Evolutionary conservation across 2,329 filamentous ascomycete genomes (phyloP).

Genomic region (Alternaria sp.): DNA sequence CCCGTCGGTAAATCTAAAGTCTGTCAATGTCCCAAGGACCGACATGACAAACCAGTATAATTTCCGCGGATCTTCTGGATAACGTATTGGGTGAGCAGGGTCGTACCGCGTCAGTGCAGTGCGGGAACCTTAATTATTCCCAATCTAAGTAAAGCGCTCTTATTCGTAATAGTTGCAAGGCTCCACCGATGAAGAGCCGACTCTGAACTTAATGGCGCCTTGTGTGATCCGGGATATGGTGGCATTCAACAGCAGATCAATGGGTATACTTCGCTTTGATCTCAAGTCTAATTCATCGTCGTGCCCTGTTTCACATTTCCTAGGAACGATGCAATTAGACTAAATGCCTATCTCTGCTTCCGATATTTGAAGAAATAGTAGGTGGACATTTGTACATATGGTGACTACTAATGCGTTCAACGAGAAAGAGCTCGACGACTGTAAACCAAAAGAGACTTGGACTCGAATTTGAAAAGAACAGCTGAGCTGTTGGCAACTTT

Average conservation of each 20-base stretch:
- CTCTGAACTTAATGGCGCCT: background rate
- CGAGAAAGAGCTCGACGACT: background rate
- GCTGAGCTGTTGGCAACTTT: background rate
- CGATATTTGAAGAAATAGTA: background rate
- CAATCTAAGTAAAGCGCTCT: slow-evolving; percentile 3
- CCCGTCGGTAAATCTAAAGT: background rate
- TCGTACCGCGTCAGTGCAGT: background rate
- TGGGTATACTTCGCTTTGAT: background rate
- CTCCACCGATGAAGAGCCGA: background rate
- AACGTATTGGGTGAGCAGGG: background rate
- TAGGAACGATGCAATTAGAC: background rate
- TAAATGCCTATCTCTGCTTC: background rate
- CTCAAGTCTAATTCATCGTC: background rate
- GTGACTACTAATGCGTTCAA: background rate
- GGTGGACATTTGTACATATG: background rate
- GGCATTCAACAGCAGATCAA: background rate
- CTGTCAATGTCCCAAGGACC: background rate
- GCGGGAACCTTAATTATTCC: background rate
- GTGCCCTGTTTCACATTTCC: background rate
- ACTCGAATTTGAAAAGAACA: background rate
- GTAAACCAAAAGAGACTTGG: background rate
- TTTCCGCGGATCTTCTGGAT: slow-evolving; percentile 6
- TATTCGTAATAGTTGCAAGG: background rate
- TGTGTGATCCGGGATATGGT: background rate
- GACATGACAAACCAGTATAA: slow-evolving; percentile 7